phyloP scores from a whole-genome alignment of 2,329 filamentous ascomycete species.

The Simplicillium aogashimaense region DNA sequence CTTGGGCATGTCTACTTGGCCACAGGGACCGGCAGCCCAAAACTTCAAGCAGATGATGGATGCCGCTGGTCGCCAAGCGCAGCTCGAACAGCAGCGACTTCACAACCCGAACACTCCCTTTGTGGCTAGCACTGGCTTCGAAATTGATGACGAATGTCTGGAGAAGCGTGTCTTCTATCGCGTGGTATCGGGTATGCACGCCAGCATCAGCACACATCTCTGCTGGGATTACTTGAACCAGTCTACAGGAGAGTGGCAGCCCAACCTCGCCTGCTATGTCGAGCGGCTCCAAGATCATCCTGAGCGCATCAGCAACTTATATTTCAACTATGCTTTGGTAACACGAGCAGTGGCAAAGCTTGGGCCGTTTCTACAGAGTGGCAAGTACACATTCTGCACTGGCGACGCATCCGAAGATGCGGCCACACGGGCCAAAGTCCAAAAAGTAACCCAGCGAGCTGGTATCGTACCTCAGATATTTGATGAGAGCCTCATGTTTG shows the following conservation, averaged over 20 bases:
- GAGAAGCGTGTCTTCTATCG: slow-evolving; percentile 99
- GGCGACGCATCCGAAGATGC: slow-evolving; percentile 73
- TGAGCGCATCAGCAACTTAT: slow-evolving; percentile 91
- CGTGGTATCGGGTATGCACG: slow-evolving; percentile 94
- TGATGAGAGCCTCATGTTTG: slow-evolving; percentile 93
- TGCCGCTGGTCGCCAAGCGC: slow-evolving; percentile 48
- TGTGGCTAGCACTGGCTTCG: slow-evolving; percentile 54
- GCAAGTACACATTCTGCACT: slow-evolving; percentile 81
- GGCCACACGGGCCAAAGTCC: slow-evolving; percentile 71
- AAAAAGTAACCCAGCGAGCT: slow-evolving; percentile 62
- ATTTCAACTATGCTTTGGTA: slow-evolving; percentile 98
- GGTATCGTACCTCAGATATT: slow-evolving; percentile 72
- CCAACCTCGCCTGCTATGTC: slow-evolving; percentile 84
- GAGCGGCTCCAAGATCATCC: slow-evolving; percentile 74
- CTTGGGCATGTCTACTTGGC: slow-evolving; percentile 33
- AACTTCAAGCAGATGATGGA: slow-evolving; percentile 54
- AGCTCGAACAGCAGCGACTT: slow-evolving; percentile 42
- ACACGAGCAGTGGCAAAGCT: slow-evolving; percentile 87
- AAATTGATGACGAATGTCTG: slow-evolving; percentile 82
- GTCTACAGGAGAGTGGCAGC: slow-evolving; percentile 85
- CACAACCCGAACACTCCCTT: slow-evolving; percentile 43
- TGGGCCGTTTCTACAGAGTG: slow-evolving; percentile 59
- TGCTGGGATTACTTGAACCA: slow-evolving; percentile 97
- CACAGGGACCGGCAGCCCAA: slow-evolving; percentile 42
- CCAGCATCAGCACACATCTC: slow-evolving; percentile 90